A percentile compares a stretch with the other conserved stretches of the same genome.
Conservation (phyloP, 2,329 filamentous ascomycete genomes). For the Colletotrichum horii region DNA sequence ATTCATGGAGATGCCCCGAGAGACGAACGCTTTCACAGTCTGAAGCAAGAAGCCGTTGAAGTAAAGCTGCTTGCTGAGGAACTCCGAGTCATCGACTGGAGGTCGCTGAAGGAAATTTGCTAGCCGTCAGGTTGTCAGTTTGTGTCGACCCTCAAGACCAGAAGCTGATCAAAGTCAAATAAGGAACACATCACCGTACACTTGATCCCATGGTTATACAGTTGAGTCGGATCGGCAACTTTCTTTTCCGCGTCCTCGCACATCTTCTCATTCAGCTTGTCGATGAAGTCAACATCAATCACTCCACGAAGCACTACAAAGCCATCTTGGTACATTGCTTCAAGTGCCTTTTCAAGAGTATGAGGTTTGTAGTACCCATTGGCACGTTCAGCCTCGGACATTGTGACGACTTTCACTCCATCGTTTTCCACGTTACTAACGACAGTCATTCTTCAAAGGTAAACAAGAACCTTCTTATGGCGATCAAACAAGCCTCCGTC, state of each 20-base stretch:
- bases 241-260: constrained; percentile 56
- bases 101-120: background rate
- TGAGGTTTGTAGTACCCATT: background rate
- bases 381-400: background rate
- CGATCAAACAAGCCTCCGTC: background rate
- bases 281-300: constrained; percentile 54
- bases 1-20: background rate
- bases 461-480: background rate
- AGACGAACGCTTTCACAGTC: background rate
- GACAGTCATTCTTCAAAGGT: background rate
- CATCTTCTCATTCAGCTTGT: constrained; percentile 64
- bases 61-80: background rate
- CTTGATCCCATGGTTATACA: constrained; percentile 69
- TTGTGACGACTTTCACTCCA: background rate
- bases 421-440: background rate
- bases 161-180: background rate
- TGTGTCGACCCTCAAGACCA: background rate
- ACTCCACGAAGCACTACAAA: constrained; percentile 61
- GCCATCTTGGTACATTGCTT: constrained; percentile 56
- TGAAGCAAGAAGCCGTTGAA: background rate
- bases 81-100: background rate
- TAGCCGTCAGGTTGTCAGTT: background rate
- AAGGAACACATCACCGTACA: constrained; percentile 29
- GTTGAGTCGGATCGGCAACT: constrained; percentile 55
- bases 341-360: constrained; percentile 60